phyloP scores from a whole-genome alignment of 805 yeast species.

The Monosporozyma siamensis region DNA sequence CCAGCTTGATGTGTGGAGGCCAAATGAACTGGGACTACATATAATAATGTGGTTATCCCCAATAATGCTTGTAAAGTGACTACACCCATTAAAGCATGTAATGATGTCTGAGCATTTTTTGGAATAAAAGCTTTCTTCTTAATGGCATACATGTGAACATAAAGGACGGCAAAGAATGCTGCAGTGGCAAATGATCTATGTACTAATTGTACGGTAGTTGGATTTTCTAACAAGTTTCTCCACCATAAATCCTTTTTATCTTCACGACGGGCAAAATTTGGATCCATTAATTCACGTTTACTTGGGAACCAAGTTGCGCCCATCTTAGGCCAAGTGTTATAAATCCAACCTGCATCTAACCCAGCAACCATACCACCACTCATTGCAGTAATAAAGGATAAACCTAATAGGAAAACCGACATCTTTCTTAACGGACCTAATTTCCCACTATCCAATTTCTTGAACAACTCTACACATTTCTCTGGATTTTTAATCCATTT shows the following conservation, averaged over 20 bases:
- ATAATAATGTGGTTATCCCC: constrained; percentile 79
- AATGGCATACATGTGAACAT: constrained; percentile 58
- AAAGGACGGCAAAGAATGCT: constrained; percentile 64
- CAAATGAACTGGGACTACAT: constrained; percentile 82
- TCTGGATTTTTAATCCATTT: constrained; percentile 59
- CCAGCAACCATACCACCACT: constrained; percentile 98
- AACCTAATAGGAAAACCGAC: constrained; percentile 47
- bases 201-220: constrained; percentile 86
- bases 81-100: constrained; percentile 70
- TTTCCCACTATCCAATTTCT: constrained; percentile 52
- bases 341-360: constrained; percentile 91
- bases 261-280: constrained; percentile 54
- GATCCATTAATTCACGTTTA: constrained; percentile 65
- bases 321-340: constrained; percentile 95
- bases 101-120: constrained; percentile 42
- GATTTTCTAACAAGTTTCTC: constrained; percentile 92
- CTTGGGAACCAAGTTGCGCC: constrained; percentile 77
- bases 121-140: constrained; percentile 51
- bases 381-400: constrained; percentile 87
- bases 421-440: constrained; percentile 48
- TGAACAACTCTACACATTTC: constrained; percentile 43
- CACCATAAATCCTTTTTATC: constrained; percentile 72
- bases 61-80: constrained; percentile 74
- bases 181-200: constrained; percentile 81
- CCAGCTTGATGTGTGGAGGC: constrained; percentile 98